phyloP scores from a whole-genome alignment of 805 yeast genomes.

The Schwanniomyces vanrijiae region DNA sequence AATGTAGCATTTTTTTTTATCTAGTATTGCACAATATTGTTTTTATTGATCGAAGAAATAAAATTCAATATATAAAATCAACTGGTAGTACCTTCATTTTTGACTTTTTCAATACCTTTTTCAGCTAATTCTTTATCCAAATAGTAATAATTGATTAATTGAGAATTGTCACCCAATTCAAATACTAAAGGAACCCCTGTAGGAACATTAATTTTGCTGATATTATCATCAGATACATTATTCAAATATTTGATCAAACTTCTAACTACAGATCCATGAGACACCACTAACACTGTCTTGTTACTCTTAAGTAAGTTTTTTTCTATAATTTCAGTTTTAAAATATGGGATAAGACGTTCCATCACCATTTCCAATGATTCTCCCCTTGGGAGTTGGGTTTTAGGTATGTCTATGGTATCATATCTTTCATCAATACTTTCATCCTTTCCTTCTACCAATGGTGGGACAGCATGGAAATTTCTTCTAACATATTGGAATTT shows the following conservation, averaged over 20 bases:
- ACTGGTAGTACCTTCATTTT: slow-evolving; percentile 21
- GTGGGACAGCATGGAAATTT: slow-evolving; percentile 37
- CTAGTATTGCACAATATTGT: neutral
- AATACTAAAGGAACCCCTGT: slow-evolving; percentile 47
- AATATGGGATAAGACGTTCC: slow-evolving; percentile 40
- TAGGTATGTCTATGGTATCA: slow-evolving; percentile 16
- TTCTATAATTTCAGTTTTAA: slow-evolving; percentile 27
- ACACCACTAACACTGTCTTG: slow-evolving; percentile 36
- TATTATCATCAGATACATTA: slow-evolving; percentile 35
- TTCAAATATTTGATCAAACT: slow-evolving; percentile 39
- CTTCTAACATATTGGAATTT: slow-evolving; percentile 39
- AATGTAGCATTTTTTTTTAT: no score
- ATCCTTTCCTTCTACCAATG: slow-evolving; percentile 19
- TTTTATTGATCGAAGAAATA: no score
- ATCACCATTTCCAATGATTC: slow-evolving; percentile 40
- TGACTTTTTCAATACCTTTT: slow-evolving; percentile 35
- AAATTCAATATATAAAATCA: neutral
- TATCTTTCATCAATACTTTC: slow-evolving; percentile 37
- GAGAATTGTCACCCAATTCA: slow-evolving; percentile 33
- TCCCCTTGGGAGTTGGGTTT: slow-evolving; percentile 32
- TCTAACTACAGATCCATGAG: slow-evolving; percentile 45
- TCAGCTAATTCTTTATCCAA: slow-evolving; percentile 41
- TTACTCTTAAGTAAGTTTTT: slow-evolving; percentile 20
- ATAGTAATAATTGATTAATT: slow-evolving; percentile 31
- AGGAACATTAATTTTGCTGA: slow-evolving; percentile 41